Base-by-base conservation (phyloP, 805 yeast species). In the Teunomyces atbi region DNA sequence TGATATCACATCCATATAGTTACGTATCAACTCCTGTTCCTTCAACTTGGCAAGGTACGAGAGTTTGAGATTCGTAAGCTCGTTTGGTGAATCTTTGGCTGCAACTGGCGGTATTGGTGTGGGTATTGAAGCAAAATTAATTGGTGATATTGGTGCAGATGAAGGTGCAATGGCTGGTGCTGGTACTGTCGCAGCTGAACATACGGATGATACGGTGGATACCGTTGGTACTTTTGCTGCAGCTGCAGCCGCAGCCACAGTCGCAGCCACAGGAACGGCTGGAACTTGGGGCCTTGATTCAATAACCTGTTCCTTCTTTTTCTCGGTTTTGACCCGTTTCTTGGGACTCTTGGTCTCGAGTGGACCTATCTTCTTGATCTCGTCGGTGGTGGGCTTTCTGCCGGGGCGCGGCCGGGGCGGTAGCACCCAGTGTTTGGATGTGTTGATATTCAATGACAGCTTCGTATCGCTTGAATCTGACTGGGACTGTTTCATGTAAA, bases 371-470 rank as follows among this genome's bases (percentile, higher is more conserved):
- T 34, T 33, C 30, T 43, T 42, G 38, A 36, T 40, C 26, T 45
- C 51, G 32, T 34, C 47, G 13, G 46, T 42, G 5, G 55, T 59
- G 2, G 76, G 74, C 45, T 68, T 71, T 27, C 77, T 53, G 10
- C 76, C 76, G 3, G 74, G 73, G 15, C 74, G 56, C 3, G 74
- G 74, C 41, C 73, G 51, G 1, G 74, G 73, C 6, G 74, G 74
- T 32, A 69, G 52, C 12, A 68, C 68, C 74, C 76, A 72, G 47
- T 64, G 57, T 36, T 66, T 66, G 45, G 66, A 64, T 6, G 73
- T 68, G 50, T 71, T 71, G 42, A 69, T 65, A 42, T 65, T 65
- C 34, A 60, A 56, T 5, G 59, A 51, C 16, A 48, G 34, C 20
- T 54, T 55, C 27, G 48, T 46, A 13, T 38, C 37, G 23, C 33